These are phyloP conservation scores for Ascochyta clinopodiicola DNA, from an alignment of 2,329 filamentous ascomycete species.

Conservation along the genomic window DNA sequence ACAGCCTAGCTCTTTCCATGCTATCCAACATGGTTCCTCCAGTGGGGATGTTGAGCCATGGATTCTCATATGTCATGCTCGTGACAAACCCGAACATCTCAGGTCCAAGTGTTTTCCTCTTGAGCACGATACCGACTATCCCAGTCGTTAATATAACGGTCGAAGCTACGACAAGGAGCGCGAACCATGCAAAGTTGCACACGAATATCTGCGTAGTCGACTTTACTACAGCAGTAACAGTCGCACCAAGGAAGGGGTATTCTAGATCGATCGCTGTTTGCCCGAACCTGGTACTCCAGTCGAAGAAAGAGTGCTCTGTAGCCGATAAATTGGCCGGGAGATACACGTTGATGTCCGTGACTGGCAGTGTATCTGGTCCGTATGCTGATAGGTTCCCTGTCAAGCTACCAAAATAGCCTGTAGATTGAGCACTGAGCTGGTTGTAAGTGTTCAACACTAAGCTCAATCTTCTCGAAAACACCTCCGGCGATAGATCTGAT, in stretches of 20 bases:
- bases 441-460: slow-evolving; percentile 42
- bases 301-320: no score
- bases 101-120: slow-evolving; percentile 37
- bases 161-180: slow-evolving; percentile 30
- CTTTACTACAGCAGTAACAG: slow-evolving; percentile 25
- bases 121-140: slow-evolving; percentile 27
- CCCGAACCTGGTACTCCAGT: slow-evolving; percentile 1
- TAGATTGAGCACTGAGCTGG: slow-evolving; percentile 35
- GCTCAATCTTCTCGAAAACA: slow-evolving; percentile 32
- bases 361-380: slow-evolving; percentile 34
- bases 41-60: slow-evolving; percentile 32
- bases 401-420: slow-evolving; percentile 33
- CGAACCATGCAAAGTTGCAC: slow-evolving; percentile 40
- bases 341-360: slow-evolving; percentile 24
- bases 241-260: slow-evolving; percentile 38
- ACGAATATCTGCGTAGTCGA: slow-evolving; percentile 28
- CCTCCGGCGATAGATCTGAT: slow-evolving; percentile 8
- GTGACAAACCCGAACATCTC: slow-evolving; percentile 47
- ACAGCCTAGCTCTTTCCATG: slow-evolving; percentile 43
- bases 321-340: no score
- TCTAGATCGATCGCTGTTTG: neutral
- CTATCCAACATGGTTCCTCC: slow-evolving; percentile 42
- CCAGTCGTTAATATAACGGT: slow-evolving; percentile 31
- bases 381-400: slow-evolving; percentile 30
- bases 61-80: slow-evolving; percentile 49